Conservation (phyloP, 2,329 filamentous ascomycete genomes). For the Monosporascus sp. region DNA sequence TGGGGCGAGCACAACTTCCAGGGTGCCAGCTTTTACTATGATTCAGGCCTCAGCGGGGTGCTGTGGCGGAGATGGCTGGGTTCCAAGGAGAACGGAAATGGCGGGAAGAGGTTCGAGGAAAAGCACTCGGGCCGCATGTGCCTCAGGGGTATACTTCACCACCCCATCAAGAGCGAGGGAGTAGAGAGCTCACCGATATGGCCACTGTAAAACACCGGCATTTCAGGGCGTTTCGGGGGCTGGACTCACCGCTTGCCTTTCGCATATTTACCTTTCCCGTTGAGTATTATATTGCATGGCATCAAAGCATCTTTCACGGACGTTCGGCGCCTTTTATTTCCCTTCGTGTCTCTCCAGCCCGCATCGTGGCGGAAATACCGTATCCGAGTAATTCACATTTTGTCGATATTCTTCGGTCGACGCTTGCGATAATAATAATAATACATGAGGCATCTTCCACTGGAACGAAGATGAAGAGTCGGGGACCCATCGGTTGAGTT, state of each 20-base stretch:
- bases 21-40: slow-evolving; percentile 64
- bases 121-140: slow-evolving; percentile 50
- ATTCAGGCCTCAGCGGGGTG: slow-evolving; percentile 53
- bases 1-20: slow-evolving; percentile 63
- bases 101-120: slow-evolving; percentile 28
- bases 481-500: too few species aligned
- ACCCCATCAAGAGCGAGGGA: slow-evolving; percentile 53
- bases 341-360: slow-evolving; percentile 4
- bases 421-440: too few species aligned
- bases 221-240: background rate
- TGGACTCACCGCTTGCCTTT: too few species aligned
- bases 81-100: slow-evolving; percentile 19
- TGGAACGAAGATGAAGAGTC: too few species aligned
- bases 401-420: too few species aligned
- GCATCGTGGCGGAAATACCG: slow-evolving; percentile 9
- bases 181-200: slow-evolving; percentile 6
- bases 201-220: slow-evolving; percentile 1
- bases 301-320: background rate
- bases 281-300: slow-evolving; percentile 3
- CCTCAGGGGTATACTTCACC: slow-evolving; percentile 57
- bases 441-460: too few species aligned
- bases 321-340: too few species aligned
- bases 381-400: background rate
- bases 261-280: too few species aligned
- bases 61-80: slow-evolving; percentile 59